Base-by-base conservation (phyloP, 768 basidiomycete genomes). In the Tephrocybe rancida region DNA sequence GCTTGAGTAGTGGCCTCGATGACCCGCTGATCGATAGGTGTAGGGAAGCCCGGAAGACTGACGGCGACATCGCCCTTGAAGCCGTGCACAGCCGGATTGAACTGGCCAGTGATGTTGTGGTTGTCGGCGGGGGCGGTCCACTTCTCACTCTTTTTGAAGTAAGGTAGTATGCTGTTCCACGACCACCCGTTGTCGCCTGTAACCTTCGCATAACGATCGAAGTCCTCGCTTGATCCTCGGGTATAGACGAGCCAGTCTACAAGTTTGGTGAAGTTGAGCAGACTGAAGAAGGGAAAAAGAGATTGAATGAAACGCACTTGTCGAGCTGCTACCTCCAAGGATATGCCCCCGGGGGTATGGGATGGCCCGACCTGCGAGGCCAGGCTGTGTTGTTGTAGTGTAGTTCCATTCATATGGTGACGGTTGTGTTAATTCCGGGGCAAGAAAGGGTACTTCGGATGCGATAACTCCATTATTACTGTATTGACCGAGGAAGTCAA, bases 171-270 rank as follows among this genome's bases (percentile, higher is more conserved):
- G 0, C 29, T 48, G 25, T 64, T 54, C 69, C 69, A 70, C 7
- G 67, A 65, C 70, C 69, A 71, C 2, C 67, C 65, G 13, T 54
- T 22, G 47, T 71, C 69, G 6, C 62, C 64, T 8, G 68, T 64
- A 8, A 65, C 50, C 1, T 38, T 54, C 7, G 70, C 70, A 19
- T 58, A 67, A 3, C 60, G 58, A 51, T 72, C 61, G 18, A 58
- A 72, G 39, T 72, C 70, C n/a, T 68, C 67, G 14, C 51, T 51
- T 7, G 67, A 59, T 13, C 70, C 68, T 42, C 69, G 61, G 13
- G 61, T 65, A 48, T 65, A 70, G 5, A 55, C 54, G 8, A 59
- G 50, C 48, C 54, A 55, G n/a, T 59, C 54, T 59, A 4, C 14
- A 13, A 3, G 16, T 26, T 19, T 35, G n/a, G n/a, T n/a, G 3